These are phyloP conservation scores for Helicostylum pulchrum DNA, from an alignment of 192 early-diverging fungal genomes.

Conservation along the genomic window DNA sequence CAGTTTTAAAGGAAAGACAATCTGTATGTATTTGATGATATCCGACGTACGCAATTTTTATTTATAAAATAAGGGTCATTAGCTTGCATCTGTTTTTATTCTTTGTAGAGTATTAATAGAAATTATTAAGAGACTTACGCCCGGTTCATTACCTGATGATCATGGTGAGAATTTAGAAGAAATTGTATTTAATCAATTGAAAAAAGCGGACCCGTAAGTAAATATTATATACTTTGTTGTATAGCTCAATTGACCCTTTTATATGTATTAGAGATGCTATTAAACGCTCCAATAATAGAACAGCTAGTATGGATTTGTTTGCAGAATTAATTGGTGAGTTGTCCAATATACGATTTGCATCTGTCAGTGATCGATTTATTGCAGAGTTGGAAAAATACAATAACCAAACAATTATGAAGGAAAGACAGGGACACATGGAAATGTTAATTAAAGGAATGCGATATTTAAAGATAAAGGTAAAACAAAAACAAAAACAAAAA, in stretches of 20 bases:
- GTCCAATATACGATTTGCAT: slow-evolving; percentile 85
- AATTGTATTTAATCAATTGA: slow-evolving; percentile 88
- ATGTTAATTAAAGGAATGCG: slow-evolving; percentile 88
- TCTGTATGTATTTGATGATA: slow-evolving; percentile 39
- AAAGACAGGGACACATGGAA: slow-evolving; percentile 78
- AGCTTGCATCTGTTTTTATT: slow-evolving; percentile 78
- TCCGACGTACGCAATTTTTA: neutral
- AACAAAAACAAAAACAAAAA: neutral
- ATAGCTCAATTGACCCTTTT: neutral
- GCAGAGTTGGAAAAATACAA: slow-evolving; percentile 80
- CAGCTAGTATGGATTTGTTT: slow-evolving; percentile 87
- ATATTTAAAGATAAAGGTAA: slow-evolving; percentile 82
- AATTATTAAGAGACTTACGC: slow-evolving; percentile 73
- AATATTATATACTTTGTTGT: too few species aligned
- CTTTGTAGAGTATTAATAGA: slow-evolving; percentile 84
- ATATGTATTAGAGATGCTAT: slow-evolving; percentile 52
- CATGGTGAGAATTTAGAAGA: slow-evolving; percentile 89
- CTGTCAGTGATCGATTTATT: slow-evolving; percentile 92
- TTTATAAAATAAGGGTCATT: slow-evolving; percentile 9
- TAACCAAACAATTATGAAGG: slow-evolving; percentile 51
- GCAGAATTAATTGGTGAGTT: slow-evolving; percentile 90
- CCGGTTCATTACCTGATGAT: slow-evolving; percentile 72
- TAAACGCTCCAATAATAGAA: slow-evolving; percentile 70
- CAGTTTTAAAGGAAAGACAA: slow-evolving; percentile 59
- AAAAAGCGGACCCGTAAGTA: slow-evolving; percentile 81